A percentile compares a stretch with the other conserved stretches of the same genome.
Conservation (phyloP, 2,329 filamentous ascomycete genomes). For the Diaporthe citri region DNA sequence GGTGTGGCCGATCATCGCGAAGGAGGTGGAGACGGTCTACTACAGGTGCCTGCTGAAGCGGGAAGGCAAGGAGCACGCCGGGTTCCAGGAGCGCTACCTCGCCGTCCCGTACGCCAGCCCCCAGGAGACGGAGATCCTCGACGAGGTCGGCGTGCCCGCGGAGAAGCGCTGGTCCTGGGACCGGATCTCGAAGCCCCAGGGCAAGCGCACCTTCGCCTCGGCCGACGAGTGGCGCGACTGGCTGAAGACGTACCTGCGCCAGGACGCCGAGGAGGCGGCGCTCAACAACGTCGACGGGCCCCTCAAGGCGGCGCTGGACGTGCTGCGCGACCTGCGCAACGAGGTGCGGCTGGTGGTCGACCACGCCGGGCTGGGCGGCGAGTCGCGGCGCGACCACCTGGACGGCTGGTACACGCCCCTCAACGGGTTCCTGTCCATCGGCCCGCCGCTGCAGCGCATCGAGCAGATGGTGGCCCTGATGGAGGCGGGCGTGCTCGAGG, state of each 20-base stretch:
- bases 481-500: slow-evolving; percentile 11
- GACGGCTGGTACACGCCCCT: slow-evolving; percentile 30
- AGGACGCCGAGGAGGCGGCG: slow-evolving; percentile 12
- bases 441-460: slow-evolving; percentile 15
- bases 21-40: slow-evolving; percentile 29
- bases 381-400: slow-evolving; percentile 10
- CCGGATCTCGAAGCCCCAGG: not conserved
- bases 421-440: slow-evolving; percentile 30
- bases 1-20: slow-evolving; percentile 14
- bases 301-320: slow-evolving; percentile 16
- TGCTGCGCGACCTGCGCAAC: slow-evolving; percentile 30
- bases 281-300: slow-evolving; percentile 13
- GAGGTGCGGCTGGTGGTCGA: slow-evolving; percentile 23
- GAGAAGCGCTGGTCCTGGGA: slow-evolving; percentile 25
- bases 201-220: not conserved
- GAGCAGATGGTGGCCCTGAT: slow-evolving; percentile 31
- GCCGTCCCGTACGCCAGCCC: not conserved
- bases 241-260: slow-evolving; percentile 10
- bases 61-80: not conserved
- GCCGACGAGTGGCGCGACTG: slow-evolving; percentile 20
- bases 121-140: slow-evolving; percentile 11
- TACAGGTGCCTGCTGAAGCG: not conserved
- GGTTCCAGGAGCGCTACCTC: slow-evolving; percentile 15
- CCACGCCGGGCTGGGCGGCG: not conserved
- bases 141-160: not conserved